Conservation (phyloP, 1,139 yeast genomes). For the Debaryomyces coudertii region DNA sequence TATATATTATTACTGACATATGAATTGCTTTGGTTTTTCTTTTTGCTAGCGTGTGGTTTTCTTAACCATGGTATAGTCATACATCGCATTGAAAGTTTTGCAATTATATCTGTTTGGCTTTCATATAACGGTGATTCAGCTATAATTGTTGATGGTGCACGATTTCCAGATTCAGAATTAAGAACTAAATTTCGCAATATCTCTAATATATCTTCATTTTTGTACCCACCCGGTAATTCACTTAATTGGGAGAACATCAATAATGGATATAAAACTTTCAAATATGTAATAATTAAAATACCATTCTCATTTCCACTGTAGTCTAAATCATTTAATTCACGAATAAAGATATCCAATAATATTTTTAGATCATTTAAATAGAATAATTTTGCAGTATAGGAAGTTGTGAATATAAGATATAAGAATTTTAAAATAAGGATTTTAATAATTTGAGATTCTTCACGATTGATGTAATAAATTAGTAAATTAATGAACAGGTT, state of each 20-base stretch:
- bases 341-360: constrained; percentile 77
- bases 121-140: constrained; percentile 14
- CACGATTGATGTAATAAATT: constrained; percentile 70
- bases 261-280: constrained; percentile 76
- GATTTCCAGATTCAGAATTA: constrained; percentile 22
- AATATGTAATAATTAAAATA: constrained; percentile 66
- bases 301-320: constrained; percentile 52
- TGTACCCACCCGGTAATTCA: constrained; percentile 54
- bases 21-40: not conserved
- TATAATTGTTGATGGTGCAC: constrained; percentile 10
- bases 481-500: constrained; percentile 45
- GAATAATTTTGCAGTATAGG: constrained; percentile 64
- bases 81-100: constrained; percentile 65
- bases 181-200: constrained; percentile 52
- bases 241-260: constrained; percentile 65
- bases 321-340: constrained; percentile 74
- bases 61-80: constrained; percentile 60
- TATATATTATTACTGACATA: not conserved
- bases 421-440: constrained; percentile 79
- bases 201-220: constrained; percentile 54
- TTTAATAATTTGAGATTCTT: constrained; percentile 70
- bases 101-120: constrained; percentile 45
- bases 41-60: constrained; percentile 5
- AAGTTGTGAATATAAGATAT: constrained; percentile 72
- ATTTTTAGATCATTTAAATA: constrained; percentile 87